Base-by-base conservation (phyloP, 179 eudicot genomes). In the Silene coronaria region DNA sequence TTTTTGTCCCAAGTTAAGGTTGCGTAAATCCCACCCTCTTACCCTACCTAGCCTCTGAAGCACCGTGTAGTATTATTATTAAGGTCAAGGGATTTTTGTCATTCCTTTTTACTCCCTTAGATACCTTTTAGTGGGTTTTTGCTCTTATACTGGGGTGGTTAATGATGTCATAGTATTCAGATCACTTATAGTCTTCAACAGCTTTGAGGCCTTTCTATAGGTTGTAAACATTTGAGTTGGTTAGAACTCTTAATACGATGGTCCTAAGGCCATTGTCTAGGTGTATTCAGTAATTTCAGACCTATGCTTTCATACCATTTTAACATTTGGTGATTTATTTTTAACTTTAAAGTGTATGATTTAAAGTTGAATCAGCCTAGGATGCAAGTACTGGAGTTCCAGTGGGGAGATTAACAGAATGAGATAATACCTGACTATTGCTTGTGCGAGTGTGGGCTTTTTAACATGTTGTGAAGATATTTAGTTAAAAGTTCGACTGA, bases 281-380 rank as follows among this genome's bases (percentile, higher is more conserved):
- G 57, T 68, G n/a, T 51, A 38, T 38, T 10, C 24, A 23, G 72
- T 42, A 68, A 19, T 68, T 68, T 36, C 42, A 24, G 12, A 22
- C 0, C 8, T 19, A 10, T 5, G 0, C 42, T 67, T 67, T 67
- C 48, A 34, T 36, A 21, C 69, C 69, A 30, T 32, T 65, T 17
- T 2, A 67, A 67, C 24, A 67, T 67, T 65, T 65, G 42, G 36
- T n/a, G 42, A 67, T 38, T 2, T 38, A 38, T 67, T 38, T 67
- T 36, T 21, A 30, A 30, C 22, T n/a, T 8, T 67, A 57, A 38
- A 8, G 21, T 67, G 45, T 4, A 9, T 38, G 46, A 6, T 68
- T 68, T 12, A 22, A 38, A 42, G 72, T 68, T 67, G n/a, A 68
- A 68, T 42, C 22, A 28, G 42, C 69, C 17, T 30, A 65, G 42